A percentile compares a stretch with the other conserved stretches of the same genome.
phyloP scores from a whole-genome alignment of 306 rosid species.

The Ochetophila trinervis region DNA sequence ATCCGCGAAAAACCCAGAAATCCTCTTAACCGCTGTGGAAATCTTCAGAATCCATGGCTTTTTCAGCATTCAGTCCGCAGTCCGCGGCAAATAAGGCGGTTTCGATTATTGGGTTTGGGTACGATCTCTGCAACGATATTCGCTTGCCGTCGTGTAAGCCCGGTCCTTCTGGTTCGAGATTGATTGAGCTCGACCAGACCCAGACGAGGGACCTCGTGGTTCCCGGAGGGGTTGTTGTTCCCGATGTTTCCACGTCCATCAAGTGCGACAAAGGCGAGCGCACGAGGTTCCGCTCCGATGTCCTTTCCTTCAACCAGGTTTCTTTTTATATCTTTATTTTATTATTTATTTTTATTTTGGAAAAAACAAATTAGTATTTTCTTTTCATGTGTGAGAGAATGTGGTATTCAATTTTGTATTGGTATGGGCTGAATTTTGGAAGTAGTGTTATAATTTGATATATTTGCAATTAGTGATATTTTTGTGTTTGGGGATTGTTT shows the following conservation, averaged over 20 bases:
- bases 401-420: not conserved
- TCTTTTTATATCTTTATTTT: not conserved
- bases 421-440: not conserved
- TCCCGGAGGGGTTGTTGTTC: constrained; percentile 60
- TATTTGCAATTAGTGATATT: too few relatives aligned
- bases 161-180: constrained; percentile 31
- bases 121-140: constrained; percentile 57
- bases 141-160: constrained; percentile 49
- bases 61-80: constrained; percentile 35
- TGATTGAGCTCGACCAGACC: constrained; percentile 51
- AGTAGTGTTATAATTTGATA: too few relatives aligned
- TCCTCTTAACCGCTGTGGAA: too few relatives aligned
- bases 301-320: constrained; percentile 67
- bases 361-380: not conserved
- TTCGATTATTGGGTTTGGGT: constrained; percentile 66
- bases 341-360: not conserved
- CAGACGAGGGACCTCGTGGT: constrained; percentile 53
- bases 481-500: not conserved
- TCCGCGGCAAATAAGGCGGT: constrained; percentile 74
- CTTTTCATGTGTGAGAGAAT: not conserved
- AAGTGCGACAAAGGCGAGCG: constrained; percentile 91
- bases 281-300: constrained; percentile 70
- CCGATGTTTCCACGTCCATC: constrained; percentile 51
- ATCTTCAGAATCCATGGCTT: not conserved
- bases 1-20: not conserved